These are phyloP conservation scores for Sphagnum tenellum DNA, from an alignment of 225 moss, liverwort and hornwort species.

Conservation along the genomic window DNA sequence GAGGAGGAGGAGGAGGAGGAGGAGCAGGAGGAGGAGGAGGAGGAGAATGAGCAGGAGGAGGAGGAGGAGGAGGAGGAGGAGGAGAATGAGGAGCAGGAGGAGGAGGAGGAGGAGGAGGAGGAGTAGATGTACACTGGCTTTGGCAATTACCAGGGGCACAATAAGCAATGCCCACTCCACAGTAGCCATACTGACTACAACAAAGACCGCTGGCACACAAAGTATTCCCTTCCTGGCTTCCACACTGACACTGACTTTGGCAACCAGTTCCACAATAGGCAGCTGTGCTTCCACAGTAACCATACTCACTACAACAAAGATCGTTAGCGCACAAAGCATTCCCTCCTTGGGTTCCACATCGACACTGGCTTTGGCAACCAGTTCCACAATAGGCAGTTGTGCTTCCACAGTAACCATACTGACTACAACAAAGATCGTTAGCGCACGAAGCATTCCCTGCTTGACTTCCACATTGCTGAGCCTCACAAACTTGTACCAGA, in stretches of 20 bases:
- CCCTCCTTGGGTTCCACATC: too few species aligned
- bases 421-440: constrained; percentile 6
- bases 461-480: too few species aligned
- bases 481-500: too few species aligned
- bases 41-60: not conserved
- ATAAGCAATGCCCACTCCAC: not conserved
- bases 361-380: constrained; percentile 6
- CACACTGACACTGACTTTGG: not conserved
- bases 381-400: constrained; percentile 3
- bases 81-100: constrained; percentile 8
- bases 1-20: constrained; percentile 46
- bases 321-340: not conserved
- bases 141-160: constrained; percentile 4
- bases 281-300: constrained; percentile 2
- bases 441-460: not conserved
- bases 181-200: constrained; percentile 8
- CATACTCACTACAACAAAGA: constrained; percentile 10
- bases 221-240: too few species aligned
- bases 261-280: constrained; percentile 8
- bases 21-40: constrained; percentile 20
- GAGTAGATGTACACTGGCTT: not conserved
- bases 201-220: constrained; percentile 1
- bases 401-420: constrained; percentile 9
- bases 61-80: not conserved
- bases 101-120: not conserved